Conservation (phyloP, 805 yeast genomes). For the Wickerhamiella shivajii region DNA sequence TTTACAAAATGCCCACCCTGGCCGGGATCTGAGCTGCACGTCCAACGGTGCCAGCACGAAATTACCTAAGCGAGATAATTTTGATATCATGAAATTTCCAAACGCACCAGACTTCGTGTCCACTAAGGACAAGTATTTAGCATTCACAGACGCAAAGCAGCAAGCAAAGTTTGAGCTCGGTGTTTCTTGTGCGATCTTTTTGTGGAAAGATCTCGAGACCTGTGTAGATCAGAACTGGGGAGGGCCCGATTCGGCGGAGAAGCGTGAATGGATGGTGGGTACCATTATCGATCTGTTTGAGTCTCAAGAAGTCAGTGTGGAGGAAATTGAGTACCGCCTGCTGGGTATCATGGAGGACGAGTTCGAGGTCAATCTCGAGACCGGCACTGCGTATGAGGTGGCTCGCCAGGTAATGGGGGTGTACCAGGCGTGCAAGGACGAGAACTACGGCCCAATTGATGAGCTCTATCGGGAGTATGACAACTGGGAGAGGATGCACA, state of each 20-base stretch:
- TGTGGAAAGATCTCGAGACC: slow-evolving; percentile 75
- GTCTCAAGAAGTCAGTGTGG: slow-evolving; percentile 52
- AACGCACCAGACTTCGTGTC: slow-evolving; percentile 8
- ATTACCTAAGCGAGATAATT: too few relatives aligned
- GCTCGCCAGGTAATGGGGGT: slow-evolving; percentile 51
- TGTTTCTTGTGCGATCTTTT: slow-evolving; percentile 75
- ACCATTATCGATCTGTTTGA: slow-evolving; percentile 65
- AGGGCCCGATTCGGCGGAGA: slow-evolving; percentile 78
- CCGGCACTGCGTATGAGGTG: slow-evolving; percentile 66
- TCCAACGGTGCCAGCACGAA: too few relatives aligned
- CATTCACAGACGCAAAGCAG: slow-evolving; percentile 36
- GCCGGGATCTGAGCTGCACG: too few relatives aligned
- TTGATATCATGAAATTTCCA: slow-evolving; percentile 1
- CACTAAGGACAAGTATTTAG: slow-evolving; percentile 12
- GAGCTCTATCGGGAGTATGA: slow-evolving; percentile 36
- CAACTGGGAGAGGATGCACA: slow-evolving; percentile 38
- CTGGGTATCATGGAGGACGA: slow-evolving; percentile 89
- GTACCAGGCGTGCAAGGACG: slow-evolving; percentile 47
- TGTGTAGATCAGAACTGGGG: slow-evolving; percentile 96
- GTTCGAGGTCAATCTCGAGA: slow-evolving; percentile 77
- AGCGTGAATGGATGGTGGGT: slow-evolving; percentile 90
- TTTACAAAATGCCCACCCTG: too few relatives aligned
- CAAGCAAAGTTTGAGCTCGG: slow-evolving; percentile 87
- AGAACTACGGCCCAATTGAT: slow-evolving; percentile 43
- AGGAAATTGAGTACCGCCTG: slow-evolving; percentile 70